Evolutionary conservation across 805 yeast genomes (phyloP), one percentile per base, ranked within the genome.

Genomic region (Hanseniaspora meyeri): DNA sequence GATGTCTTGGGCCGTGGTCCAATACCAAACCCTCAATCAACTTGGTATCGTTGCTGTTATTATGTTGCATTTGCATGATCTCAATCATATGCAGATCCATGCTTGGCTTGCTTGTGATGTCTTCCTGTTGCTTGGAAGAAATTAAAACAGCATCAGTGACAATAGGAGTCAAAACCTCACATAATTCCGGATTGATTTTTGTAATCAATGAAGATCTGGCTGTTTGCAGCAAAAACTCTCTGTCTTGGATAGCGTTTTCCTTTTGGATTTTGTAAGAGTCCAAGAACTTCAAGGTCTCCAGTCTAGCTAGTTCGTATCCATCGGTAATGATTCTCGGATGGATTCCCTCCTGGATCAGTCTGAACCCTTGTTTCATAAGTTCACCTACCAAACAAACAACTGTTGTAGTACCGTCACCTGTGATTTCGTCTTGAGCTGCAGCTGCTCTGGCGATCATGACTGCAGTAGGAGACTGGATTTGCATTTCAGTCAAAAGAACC

Each of bases 401-500:
- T 1, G 96, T 85, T 6, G 97, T 91, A 56, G 98, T 93, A 61
- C 98, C 98, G 71, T 93, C 98, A 51, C 98, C 98, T n/a, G 97
- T 87, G 67, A 93, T 88, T 70, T 93, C 98, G 70, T 93, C 98
- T 72, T 93, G 98, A 0, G 98, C 97, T 48, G 96, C 82, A 51
- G 98, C 98, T 14, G 97, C 98, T 62, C 97, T 79, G 2, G 98
- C 95, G 72, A 85, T 85, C 86, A 85, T 81, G 38, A 85, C 86
- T 0, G 95, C 95, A 3, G 95, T 86, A 11, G 95, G 95, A 60
- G 85, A 82, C 68, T 86, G 93, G 70, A 91, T 91, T 72, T 93
- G 98, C 98, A 93, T 93, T 68, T 93, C 98, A 43, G 86, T 80
- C 59, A 93, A 75, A 57, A 93, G 74, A 8, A 93, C 97, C 67